Base-by-base conservation (phyloP, 345 rosid species). In the Adansonia digitata region DNA sequence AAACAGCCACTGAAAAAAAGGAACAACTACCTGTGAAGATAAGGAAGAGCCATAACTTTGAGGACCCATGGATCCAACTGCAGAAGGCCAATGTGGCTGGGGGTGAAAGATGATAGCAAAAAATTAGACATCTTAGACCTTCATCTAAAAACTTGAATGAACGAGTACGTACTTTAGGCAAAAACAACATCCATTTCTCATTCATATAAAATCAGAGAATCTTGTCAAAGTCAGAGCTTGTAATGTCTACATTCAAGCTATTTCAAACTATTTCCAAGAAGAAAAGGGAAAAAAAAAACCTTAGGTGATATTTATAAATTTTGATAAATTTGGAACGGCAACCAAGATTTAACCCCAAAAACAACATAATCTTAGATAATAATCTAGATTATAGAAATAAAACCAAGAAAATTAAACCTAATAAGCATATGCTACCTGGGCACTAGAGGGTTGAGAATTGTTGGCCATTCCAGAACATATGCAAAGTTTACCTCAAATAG, bases 381-480 rank as follows among this genome's bases (percentile, higher is more conserved):
- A 74, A 31, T 75, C 81, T 64, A 35, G 12, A 10, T 57, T 74
- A 63, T 34, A 55, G 57, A 61, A 65, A 51, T 61, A 22, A 72
- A 46, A 22, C 29, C 27, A 70, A 66, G 27, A 71, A 65, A 39
- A 53, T 49, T 55, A 65, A 53, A 75, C 53, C 39, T 9, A 35
- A 71, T 57, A 35, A 26, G 73, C 63, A 69, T n/a, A n/a, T 13
- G 69, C 24, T 61, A 90, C 95, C 91, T 91, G 97, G 4, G 85
- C 59, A 74, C 90, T 89, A 34, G 96, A 84, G 49, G 90, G 79
- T 55, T 84, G 97, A 78, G 90, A 81, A 81, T 87, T 89, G 77
- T 87, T 88, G 64, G 92, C 85, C 98, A 93, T 91, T 53, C 64
- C 69, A 76, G 77, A 57, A 69, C 80, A 76, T 59, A 64, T 9